Evolutionary conservation across 2,329 filamentous ascomycete species (phyloP).

Genomic region (Aspergillus vadensis): DNA sequence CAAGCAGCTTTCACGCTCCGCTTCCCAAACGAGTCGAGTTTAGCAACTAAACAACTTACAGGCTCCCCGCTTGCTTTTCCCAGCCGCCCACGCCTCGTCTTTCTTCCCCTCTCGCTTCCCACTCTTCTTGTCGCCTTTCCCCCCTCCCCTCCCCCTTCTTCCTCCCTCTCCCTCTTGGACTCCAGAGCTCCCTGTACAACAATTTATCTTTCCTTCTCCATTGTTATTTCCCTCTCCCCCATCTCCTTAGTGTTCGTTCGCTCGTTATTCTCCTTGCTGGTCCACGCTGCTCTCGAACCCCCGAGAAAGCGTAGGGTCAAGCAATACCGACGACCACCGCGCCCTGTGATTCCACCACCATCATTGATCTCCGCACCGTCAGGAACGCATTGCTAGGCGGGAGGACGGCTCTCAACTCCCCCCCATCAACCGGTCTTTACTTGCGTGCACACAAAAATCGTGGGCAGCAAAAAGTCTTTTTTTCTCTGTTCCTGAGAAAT

Average conservation of each 20-base stretch:
- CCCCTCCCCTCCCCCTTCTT: conserved; percentile 24
- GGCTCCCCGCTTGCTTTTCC: conserved; percentile 22
- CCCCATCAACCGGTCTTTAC: conserved; percentile 26
- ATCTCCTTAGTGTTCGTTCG: conserved; percentile 18
- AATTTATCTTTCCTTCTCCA: conserved; percentile 24
- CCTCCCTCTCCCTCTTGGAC: conserved; percentile 17
- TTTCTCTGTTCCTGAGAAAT: conserved; percentile 18
- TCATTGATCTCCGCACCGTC: conserved; percentile 39
- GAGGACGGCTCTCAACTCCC: conserved; percentile 14
- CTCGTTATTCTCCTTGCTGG: conserved; percentile 28
- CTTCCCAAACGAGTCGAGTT: background rate
- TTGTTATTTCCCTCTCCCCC: conserved; percentile 13
- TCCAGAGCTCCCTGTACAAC: conserved; percentile 31
- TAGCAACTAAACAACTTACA: conserved; percentile 1
- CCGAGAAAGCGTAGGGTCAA: conserved; percentile 18
- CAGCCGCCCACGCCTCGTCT: conserved; percentile 19
- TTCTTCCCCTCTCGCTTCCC: conserved; percentile 25
- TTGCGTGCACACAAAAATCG: conserved; percentile 14
- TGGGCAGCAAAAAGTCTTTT: conserved; percentile 10
- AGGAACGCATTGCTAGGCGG: conserved; percentile 22
- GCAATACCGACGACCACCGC: conserved; percentile 12
- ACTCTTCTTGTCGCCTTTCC: conserved; percentile 24
- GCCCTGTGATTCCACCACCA: conserved; percentile 28
- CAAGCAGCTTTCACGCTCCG: background rate
- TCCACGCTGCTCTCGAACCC: conserved; percentile 17